Evolutionary conservation across 768 basidiomycete species (phyloP), one percentile per base, ranked within the genome.

Genomic region (Boletus bicolor): DNA sequence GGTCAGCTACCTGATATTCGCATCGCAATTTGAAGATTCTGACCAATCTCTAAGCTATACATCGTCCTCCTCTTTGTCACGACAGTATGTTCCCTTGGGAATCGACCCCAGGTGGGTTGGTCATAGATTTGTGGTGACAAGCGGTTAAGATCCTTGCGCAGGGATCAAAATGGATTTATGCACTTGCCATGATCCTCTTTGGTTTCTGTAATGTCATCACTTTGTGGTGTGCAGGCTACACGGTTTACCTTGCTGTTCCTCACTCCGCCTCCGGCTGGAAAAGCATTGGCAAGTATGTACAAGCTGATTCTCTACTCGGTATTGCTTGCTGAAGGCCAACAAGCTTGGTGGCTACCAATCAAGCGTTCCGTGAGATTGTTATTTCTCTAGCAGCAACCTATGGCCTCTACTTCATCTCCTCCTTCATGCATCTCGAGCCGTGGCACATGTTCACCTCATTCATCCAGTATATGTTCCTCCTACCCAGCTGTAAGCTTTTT

Each of bases 381-480:
- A 84, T 91, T 55, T 91, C 89, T 49, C 76, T 95, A 54, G 73
- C 84, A 59, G 81, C 85, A 64, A 86, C 93, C 55, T 87, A 89
- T 74, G 81, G 88, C 70, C 79, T 93, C 59, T 98, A 93, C 79
- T 80, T 97, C 66, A 73, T 96, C 65, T 82, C 87, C 56, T 92
- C 89, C 8, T 74, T 96, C 71, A 84, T 98, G 75, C 91, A 95
- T 64, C 73, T 93, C 37, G 95, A 98, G 69, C 95, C 94, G 0
- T 96, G 93, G 93, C 95, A 98, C 79, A 89, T 98, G 84, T 82
- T 98, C 73, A 96, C 95, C 12, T 91, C 86, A 53, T 93, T 95
- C 78, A 66, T 85, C 45, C 90, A 95, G 70, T 98, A 96, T 73
- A 80, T 97, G 79, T 90, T 97, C 79, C 81, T 94, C 62, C 78